Percentiles rank a stretch among this genome's conserved stretches.
Evolutionary conservation across 2,329 filamentous ascomycete genomes (phyloP).

Genomic region (Colletotrichum musae): DNA sequence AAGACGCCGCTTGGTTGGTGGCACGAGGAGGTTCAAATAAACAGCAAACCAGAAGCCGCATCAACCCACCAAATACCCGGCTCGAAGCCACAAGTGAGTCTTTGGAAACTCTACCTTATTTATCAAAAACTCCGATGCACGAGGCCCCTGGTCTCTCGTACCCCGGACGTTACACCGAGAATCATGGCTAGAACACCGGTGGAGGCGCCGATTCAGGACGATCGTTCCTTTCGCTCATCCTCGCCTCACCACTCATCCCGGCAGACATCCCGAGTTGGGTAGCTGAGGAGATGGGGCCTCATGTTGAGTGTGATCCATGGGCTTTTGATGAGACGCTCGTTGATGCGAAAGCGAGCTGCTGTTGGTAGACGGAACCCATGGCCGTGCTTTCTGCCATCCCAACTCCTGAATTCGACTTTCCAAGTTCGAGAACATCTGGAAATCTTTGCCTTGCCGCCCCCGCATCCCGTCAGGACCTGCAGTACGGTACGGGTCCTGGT

Average conservation of each 20-base stretch:
- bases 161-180: neutral
- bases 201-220: neutral
- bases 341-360: too few relatives aligned
- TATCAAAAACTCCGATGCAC: constrained; percentile 24
- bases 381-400: too few relatives aligned
- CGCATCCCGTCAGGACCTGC: constrained; percentile 3
- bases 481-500: neutral
- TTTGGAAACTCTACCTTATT: constrained; percentile 20
- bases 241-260: too few relatives aligned
- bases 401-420: too few relatives aligned
- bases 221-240: neutral
- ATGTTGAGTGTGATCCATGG: too few relatives aligned
- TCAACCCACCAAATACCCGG: constrained; percentile 1
- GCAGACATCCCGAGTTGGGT: too few relatives aligned
- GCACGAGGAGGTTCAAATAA: constrained; percentile 14
- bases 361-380: too few relatives aligned
- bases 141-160: neutral
- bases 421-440: too few relatives aligned
- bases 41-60: constrained; percentile 23
- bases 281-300: too few relatives aligned
- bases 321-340: too few relatives aligned
- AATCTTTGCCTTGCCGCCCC: constrained; percentile 18
- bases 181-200: neutral
- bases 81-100: too few relatives aligned
- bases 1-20: constrained; percentile 3